Base-by-base conservation (phyloP, 2,329 filamentous ascomycete genomes). In the Mycosphaerella sp. region DNA sequence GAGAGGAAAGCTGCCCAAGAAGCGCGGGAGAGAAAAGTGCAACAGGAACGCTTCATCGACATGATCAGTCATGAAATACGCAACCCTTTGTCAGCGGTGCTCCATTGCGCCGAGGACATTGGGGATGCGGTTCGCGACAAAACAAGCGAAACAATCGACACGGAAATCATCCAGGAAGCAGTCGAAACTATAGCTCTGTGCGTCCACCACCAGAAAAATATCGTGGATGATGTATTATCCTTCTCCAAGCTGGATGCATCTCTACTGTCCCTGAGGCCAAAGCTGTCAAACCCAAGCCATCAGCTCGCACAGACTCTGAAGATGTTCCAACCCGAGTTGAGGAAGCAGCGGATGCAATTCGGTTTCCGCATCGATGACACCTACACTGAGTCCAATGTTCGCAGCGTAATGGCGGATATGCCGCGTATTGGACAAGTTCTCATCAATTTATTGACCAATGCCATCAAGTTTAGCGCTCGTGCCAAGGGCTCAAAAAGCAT, bases 21-120 rank as follows among this genome's bases (percentile, higher is more conserved):
- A 53, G 72, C 72, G 1, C 62, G 64, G 35, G 71, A 74, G 39
- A 60, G 70, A 8, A 74, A 73, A 42, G 66, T 70, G 45, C 72
- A 74, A 47, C 72, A 74, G 48, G 72, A 74, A 56, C 58, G 70
- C 0, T 75, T 75, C 55, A 73, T 73, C 21, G 71, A 73, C 51
- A 73, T 73, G 71, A 71, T 72, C 21, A 46, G 62, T 5, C 70
- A 73, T 36, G 71, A 74, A 47, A 64, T 67, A 40, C 59, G 66
- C 1, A 69, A 69, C 32, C 67, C 67, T 0, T 59, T 69, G 2
- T 65, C 59, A 3, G 65, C 66, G 3, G 68, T 75, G 1, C 51
- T 74, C 13, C 72, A 74, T 53, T 65, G 71, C 21, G 68, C 70
- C 0, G 71, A 74, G 54, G 70, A 74, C 49, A 70, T 74, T 7